Conservation (phyloP, 345 rosid species). For the Eucalyptus pumila region DNA sequence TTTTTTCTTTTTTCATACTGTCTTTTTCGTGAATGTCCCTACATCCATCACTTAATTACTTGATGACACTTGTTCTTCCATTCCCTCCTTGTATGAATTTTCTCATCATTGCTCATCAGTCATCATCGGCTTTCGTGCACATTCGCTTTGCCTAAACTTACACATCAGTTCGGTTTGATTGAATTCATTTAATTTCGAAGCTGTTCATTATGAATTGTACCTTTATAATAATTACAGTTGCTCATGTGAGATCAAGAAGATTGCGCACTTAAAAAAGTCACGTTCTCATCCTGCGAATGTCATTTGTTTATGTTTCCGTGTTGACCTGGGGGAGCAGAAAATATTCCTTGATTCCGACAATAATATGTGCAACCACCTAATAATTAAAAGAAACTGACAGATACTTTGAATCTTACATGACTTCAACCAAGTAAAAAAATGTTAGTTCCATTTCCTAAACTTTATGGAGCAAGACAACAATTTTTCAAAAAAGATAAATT, state of each 20-base stretch:
- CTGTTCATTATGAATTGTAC: neutral
- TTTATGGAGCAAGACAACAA: neutral
- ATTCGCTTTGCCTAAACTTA: neutral
- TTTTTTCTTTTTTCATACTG: neutral
- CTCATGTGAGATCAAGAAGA: neutral
- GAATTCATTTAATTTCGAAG: neutral
- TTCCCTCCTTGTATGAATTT: neutral
- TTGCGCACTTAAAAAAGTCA: neutral
- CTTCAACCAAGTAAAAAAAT: neutral
- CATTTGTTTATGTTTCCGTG: neutral
- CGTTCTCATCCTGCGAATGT: neutral
- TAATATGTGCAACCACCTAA: neutral
- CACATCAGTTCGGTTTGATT: neutral
- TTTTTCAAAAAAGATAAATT: neutral
- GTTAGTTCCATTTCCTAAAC: neutral
- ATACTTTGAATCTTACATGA: neutral
- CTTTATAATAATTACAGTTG: neutral
- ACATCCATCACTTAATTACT: neutral
- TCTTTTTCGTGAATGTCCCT: neutral
- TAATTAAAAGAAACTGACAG: neutral
- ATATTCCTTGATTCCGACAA: neutral
- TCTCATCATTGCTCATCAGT: neutral
- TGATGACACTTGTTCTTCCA: neutral
- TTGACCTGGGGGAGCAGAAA: neutral
- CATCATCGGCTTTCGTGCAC: neutral